Base-by-base conservation (phyloP, 2,329 filamentous ascomycete genomes). In the Dendrostoma leiphaemia region DNA sequence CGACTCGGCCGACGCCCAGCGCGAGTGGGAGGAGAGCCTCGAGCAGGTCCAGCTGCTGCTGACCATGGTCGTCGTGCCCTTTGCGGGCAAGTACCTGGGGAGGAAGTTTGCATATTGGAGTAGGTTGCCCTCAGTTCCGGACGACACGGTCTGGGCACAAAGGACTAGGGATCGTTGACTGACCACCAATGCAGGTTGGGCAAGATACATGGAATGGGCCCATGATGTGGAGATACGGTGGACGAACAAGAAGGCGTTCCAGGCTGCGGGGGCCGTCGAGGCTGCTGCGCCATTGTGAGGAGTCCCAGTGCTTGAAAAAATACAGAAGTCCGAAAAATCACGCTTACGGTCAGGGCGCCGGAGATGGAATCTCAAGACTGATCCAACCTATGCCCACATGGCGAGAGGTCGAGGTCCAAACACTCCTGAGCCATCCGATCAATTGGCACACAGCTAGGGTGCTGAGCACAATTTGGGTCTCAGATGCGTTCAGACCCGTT, bases 31-130 rank as follows among this genome's bases (percentile, higher is more conserved):
- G 64, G 90, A 92, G 65, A 96, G 90, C 64, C 75, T 99, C 59
- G 90, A 97, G 71, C 94, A 99, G 74, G 74, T 99, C 57, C 91
- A 99, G 75, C 79, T 97, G 61, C 79, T 99, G 62, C 73, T 97
- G 68, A 96, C 90, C 19, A 96, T 99, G 91, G 89, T 97, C 46
- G 72, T 97, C 63, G 88, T 99, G 48, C 94, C 94, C 3, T 97
- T 96, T 71, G 77, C 91, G 62, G 94, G 94, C 56, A 99, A 97
- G 74, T 97, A 91, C 74, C 84, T 97, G 70, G 94, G 94, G 43
- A 83, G 94, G 69, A 95, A 91, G 72, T 95, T 92, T 76, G 93
- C 93, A 56, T 97, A 96, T 69, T 97, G 91, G 90, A 91, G 93
- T 97, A 80, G 69, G 88, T 78, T 23, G 7, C 2, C 9, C 51